A percentile compares a stretch with the other conserved stretches of the same genome.
phyloP scores from a whole-genome alignment of 202 grass and related monocot species.

The Digitaria exilis region DNA sequence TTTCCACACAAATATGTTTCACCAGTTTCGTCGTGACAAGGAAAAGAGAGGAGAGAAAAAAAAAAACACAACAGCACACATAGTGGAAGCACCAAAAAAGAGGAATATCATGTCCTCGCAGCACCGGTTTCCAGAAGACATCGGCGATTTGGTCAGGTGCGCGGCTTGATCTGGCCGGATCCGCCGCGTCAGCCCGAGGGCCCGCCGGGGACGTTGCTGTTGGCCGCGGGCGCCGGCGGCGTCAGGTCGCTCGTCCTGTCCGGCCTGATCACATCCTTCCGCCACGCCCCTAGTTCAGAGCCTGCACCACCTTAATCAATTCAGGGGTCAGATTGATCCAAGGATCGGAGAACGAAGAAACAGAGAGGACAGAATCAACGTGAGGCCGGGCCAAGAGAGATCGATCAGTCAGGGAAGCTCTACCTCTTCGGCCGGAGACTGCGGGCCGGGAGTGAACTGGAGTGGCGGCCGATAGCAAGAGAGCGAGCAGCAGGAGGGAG shows the following conservation, averaged over 20 bases:
- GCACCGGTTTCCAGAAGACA: neutral
- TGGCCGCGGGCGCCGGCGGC: neutral
- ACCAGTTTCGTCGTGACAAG: too few species aligned
- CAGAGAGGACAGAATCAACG: neutral
- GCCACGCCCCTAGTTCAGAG: neutral
- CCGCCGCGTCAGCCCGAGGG: neutral
- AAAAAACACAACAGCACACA: too few species aligned
- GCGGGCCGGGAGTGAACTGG: neutral
- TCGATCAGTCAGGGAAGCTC: neutral
- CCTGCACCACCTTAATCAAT: neutral
- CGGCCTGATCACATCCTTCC: neutral
- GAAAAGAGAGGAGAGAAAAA: too few species aligned
- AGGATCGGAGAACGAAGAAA: neutral
- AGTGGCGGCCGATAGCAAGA: neutral
- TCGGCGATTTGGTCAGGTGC: too few species aligned
- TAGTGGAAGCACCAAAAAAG: too few species aligned
- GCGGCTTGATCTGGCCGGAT: too few species aligned
- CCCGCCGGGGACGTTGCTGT: slow-evolving; percentile 8
- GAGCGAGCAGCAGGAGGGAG: neutral
- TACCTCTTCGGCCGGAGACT: neutral
- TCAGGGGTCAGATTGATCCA: neutral
- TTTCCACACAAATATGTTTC: too few species aligned
- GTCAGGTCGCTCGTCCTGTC: neutral
- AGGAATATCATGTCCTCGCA: too few species aligned
- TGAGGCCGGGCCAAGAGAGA: neutral